phyloP scores from a whole-genome alignment of 305 asterid genomes.

The Fraxinus albicans region DNA sequence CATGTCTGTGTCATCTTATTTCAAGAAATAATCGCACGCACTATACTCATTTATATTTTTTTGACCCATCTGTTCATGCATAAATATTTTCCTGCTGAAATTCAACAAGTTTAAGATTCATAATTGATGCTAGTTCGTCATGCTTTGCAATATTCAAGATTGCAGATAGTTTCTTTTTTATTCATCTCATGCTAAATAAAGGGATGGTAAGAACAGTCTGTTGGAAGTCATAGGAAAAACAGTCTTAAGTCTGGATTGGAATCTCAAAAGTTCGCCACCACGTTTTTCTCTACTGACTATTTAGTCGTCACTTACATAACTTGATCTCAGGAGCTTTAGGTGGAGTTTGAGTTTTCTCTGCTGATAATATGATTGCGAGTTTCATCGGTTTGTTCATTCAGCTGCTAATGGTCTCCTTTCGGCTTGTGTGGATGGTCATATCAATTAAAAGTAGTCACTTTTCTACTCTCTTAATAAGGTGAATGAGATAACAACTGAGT shows the following conservation, averaged over 20 bases:
- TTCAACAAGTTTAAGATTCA: background rate
- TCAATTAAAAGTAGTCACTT: background rate
- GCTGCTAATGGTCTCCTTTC: background rate
- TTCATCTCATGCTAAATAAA: background rate
- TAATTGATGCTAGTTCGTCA: no score
- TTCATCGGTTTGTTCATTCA: background rate
- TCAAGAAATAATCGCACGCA: background rate
- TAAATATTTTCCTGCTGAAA: background rate
- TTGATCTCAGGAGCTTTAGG: background rate
- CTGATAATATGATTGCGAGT: background rate
- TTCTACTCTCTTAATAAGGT: background rate
- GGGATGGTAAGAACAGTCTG: background rate
- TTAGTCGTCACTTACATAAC: background rate
- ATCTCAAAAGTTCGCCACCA: background rate
- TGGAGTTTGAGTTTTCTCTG: background rate
- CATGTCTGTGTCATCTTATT: background rate
- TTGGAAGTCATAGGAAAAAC: slow-evolving; percentile 3
- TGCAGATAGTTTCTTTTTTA: background rate
- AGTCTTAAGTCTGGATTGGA: background rate
- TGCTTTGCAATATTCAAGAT: background rate
- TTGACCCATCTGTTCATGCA: background rate
- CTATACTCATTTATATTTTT: background rate
- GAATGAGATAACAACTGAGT: background rate
- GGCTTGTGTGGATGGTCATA: background rate
- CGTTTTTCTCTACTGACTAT: background rate